A percentile compares a stretch with the other conserved stretches of the same genome.
Evolutionary conservation across 2,329 filamentous ascomycete genomes (phyloP).

Genomic region (Xylariaceae sp.): DNA sequence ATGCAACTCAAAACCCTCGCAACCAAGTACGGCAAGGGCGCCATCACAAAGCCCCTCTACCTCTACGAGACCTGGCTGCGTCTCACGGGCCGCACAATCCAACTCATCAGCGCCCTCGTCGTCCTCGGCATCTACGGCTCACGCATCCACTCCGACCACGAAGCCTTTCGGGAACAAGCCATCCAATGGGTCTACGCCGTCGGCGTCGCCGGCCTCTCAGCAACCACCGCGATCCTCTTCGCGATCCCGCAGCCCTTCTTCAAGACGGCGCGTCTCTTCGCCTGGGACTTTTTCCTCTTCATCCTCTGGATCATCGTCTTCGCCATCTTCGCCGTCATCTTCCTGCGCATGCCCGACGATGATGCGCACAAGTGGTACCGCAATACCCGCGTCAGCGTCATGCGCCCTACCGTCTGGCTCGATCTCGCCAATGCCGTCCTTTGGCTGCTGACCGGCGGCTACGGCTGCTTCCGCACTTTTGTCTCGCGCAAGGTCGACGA

Average conservation of each 20-base stretch:
- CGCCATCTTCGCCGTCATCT: conserved; percentile 67
- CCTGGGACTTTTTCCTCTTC: conserved; percentile 41
- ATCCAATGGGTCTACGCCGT: conserved; percentile 62
- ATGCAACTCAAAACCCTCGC: conserved; percentile 25
- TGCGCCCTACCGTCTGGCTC: conserved; percentile 70
- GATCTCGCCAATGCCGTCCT: conserved; percentile 62
- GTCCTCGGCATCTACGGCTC: conserved; percentile 64
- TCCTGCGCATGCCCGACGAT: conserved; percentile 53
- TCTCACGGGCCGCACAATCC: conserved; percentile 55
- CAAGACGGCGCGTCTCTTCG: conserved; percentile 39
- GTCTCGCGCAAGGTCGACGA: conserved; percentile 20
- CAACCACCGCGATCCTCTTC: conserved; percentile 44
- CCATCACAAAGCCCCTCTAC: conserved; percentile 42
- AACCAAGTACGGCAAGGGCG: conserved; percentile 35
- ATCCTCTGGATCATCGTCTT: conserved; percentile 61
- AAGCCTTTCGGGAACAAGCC: conserved; percentile 33
- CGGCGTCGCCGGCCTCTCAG: conserved; percentile 49
- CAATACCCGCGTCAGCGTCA: conserved; percentile 41
- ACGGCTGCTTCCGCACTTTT: conserved; percentile 40
- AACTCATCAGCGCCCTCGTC: conserved; percentile 64
- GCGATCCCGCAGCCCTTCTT: conserved; percentile 34
- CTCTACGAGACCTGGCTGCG: conserved; percentile 44
- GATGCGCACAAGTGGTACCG: conserved; percentile 35
- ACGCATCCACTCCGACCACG: conserved; percentile 47
- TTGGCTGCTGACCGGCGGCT: conserved; percentile 51